Conservation (phyloP, 768 basidiomycete species). For the Flagelloscypha sp. region DNA sequence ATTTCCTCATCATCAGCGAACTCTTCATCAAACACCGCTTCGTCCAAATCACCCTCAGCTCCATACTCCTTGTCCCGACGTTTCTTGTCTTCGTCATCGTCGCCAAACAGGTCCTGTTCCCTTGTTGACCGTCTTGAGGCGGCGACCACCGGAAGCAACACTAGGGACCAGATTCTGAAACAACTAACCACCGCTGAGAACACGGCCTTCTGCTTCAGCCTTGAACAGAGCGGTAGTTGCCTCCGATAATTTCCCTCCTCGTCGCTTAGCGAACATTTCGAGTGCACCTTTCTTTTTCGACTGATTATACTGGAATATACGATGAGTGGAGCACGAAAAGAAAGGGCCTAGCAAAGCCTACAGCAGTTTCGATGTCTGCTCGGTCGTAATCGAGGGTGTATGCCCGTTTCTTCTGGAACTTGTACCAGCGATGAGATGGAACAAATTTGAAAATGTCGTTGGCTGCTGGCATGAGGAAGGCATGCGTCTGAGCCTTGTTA, state of each 20-base stretch:
- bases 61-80: slow-evolving; percentile 53
- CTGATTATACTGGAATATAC: slow-evolving; percentile 29
- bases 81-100: slow-evolving; percentile 56
- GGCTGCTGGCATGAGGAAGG: slow-evolving; percentile 78
- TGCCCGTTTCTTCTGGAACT: slow-evolving; percentile 80
- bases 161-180: slow-evolving; percentile 46
- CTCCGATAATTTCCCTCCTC: slow-evolving; percentile 50
- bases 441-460: slow-evolving; percentile 83
- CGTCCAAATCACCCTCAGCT: slow-evolving; percentile 75
- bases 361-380: slow-evolving; percentile 62
- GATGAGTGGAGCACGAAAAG: slow-evolving; percentile 14
- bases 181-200: slow-evolving; percentile 33
- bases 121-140: slow-evolving; percentile 60
- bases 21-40: slow-evolving; percentile 74
- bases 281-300: slow-evolving; percentile 71
- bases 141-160: slow-evolving; percentile 61
- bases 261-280: slow-evolving; percentile 61
- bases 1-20: slow-evolving; percentile 86
- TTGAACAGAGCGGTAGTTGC: slow-evolving; percentile 66
- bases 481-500: slow-evolving; percentile 60
- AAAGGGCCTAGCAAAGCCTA: slow-evolving; percentile 16
- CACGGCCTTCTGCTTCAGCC: slow-evolving; percentile 44
- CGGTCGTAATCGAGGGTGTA: slow-evolving; percentile 61
- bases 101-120: slow-evolving; percentile 57
- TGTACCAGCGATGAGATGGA: slow-evolving; percentile 85